phyloP scores from a whole-genome alignment of 371 early-diverging fungal genomes.

The Sporodiniella umbellata region DNA sequence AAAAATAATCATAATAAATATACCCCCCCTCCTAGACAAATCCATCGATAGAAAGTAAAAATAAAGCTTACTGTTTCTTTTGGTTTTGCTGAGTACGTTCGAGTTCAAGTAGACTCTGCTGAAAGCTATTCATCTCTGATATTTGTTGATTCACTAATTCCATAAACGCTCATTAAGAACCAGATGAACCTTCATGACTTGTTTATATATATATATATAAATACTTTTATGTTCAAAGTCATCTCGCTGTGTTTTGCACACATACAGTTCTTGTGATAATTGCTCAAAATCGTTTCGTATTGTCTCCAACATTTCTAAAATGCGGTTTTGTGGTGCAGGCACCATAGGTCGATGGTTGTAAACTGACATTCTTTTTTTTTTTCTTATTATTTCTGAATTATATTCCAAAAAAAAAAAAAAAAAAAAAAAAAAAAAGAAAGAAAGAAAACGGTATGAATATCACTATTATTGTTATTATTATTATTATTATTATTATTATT shows the following conservation, averaged over 20 bases:
- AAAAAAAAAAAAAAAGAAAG: not conserved
- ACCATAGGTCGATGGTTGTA: conserved; percentile 88
- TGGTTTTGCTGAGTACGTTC: conserved; percentile 76
- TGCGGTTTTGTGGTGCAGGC: conserved; percentile 66
- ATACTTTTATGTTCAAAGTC: conserved; percentile 91
- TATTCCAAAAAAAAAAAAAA: not conserved
- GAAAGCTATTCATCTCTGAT: conserved; percentile 76
- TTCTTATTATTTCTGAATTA: too few relatives aligned
- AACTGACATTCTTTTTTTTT: conserved; percentile 53
- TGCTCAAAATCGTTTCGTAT: conserved; percentile 82
- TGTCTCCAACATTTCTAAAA: conserved; percentile 84
- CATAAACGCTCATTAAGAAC: too few relatives aligned
- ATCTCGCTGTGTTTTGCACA: conserved; percentile 79
- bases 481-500: too few relatives aligned
- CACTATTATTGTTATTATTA: too few relatives aligned
- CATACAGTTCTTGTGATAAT: conserved; percentile 73
- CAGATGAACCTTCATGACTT: too few relatives aligned
- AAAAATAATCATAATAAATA: not conserved
- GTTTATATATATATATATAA: too few relatives aligned
- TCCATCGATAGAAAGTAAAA: not conserved
- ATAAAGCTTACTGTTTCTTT: conserved; percentile 60
- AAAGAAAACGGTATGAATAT: too few relatives aligned
- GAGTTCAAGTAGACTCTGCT: conserved; percentile 76
- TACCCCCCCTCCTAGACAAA: too few relatives aligned
- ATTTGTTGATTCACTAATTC: conserved; percentile 71